A percentile compares a stretch with the other conserved stretches of the same genome.
Evolutionary conservation across 2,329 filamentous ascomycete genomes (phyloP).

Genomic region (Aspergillaceae sp.): DNA sequence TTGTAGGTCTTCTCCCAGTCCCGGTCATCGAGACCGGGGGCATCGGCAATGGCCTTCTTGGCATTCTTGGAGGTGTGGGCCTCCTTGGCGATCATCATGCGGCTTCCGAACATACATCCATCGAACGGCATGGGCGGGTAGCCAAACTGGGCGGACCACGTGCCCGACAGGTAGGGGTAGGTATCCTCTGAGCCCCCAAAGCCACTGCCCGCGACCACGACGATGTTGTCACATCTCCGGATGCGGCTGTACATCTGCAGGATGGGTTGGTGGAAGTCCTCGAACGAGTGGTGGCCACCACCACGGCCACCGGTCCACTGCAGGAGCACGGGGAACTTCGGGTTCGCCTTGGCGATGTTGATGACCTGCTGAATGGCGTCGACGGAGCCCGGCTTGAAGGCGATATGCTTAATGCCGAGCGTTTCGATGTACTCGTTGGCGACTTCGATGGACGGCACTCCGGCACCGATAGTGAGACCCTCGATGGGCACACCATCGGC

Average conservation of each 20-base stretch:
- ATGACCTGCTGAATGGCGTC: constrained; percentile 83
- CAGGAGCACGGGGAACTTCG: constrained; percentile 76
- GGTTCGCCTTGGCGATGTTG: constrained; percentile 87
- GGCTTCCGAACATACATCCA: constrained; percentile 80
- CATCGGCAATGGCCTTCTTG: constrained; percentile 83
- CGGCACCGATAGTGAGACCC: constrained; percentile 82
- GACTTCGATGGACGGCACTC: constrained; percentile 86
- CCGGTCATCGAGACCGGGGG: constrained; percentile 68
- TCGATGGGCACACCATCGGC: constrained; percentile 84
- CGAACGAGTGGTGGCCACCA: constrained; percentile 86
- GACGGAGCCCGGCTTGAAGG: constrained; percentile 83
- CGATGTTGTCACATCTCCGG: constrained; percentile 73
- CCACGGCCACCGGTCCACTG: constrained; percentile 93
- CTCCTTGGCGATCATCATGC: constrained; percentile 91
- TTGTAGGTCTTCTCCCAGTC: constrained; percentile 94
- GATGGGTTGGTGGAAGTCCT: constrained; percentile 89
- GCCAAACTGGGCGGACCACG: constrained; percentile 77
- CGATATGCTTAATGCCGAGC: constrained; percentile 82
- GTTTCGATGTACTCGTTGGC: constrained; percentile 91
- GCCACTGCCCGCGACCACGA: constrained; percentile 79
- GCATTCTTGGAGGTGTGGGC: constrained; percentile 77
- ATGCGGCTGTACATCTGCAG: constrained; percentile 86
- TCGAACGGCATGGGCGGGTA: constrained; percentile 92
- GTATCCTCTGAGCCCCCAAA: constrained; percentile 86
- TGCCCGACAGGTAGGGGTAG: constrained; percentile 81